phyloP scores from a whole-genome alignment of 345 rosid genomes.

The thale cress (Arabidopsis thaliana) region TAIR10.1 NC_003070.9:2449501-2450000 shows the following conservation, averaged over 20 bases:
- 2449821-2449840: constrained; percentile 27
- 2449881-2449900: constrained; percentile 25
- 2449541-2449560: constrained; percentile 14
- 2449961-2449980: constrained; percentile 11
- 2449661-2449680: constrained; percentile 80
- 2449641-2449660: constrained; percentile 70
- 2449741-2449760: constrained; percentile 82
- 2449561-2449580: constrained; percentile 19
- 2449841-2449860: constrained; percentile 24
- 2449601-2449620: constrained; percentile 12
- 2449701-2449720: constrained; percentile 88
- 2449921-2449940: constrained; percentile 91
- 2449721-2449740: constrained; percentile 59
- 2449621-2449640: constrained; percentile 26
- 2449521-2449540: constrained; percentile 18
- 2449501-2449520: constrained; percentile 31
- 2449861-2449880: constrained; percentile 30
- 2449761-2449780: constrained; percentile 93
- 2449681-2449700: constrained; percentile 85
- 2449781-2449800: constrained; percentile 84
- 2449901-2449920: constrained; percentile 55
- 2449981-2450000: constrained; percentile 11
- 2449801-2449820: constrained; percentile 94
- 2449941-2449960: constrained; percentile 75
- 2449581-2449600: constrained; percentile 13